Conservation (phyloP, 176 grass and related monocot species). For the Triticum turgidum region DNA sequence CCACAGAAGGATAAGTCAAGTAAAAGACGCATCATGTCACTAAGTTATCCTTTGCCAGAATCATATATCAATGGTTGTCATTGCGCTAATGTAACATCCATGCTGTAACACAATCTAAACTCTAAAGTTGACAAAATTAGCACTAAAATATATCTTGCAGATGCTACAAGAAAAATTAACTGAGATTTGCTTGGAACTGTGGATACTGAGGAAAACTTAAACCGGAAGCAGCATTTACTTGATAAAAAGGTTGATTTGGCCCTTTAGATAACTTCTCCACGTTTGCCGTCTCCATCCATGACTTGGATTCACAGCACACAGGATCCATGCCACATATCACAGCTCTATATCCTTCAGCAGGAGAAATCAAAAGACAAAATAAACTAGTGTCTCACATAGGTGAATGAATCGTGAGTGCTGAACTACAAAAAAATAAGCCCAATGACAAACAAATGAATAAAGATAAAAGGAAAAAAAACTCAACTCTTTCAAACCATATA, state of each 20-base stretch:
- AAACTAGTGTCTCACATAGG: not conserved
- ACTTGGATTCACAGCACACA: slow-evolving; percentile 89
- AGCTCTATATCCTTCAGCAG: slow-evolving; percentile 84
- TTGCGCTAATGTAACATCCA: not conserved
- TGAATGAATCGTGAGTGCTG: slow-evolving; percentile 19
- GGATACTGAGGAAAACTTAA: slow-evolving; percentile 17
- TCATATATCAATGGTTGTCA: not conserved
- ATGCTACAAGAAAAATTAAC: not conserved
- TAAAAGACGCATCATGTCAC: not conserved
- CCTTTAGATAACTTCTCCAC: slow-evolving; percentile 77
- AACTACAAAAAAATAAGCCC: slow-evolving; percentile 4
- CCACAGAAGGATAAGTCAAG: not conserved
- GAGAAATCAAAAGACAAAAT: slow-evolving; percentile 22
- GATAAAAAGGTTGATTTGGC: slow-evolving; percentile 97
- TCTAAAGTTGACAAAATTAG: slow-evolving; percentile 4
- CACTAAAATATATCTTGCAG: not conserved
- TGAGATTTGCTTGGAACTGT: slow-evolving; percentile 4
- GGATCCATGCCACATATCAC: slow-evolving; percentile 99
- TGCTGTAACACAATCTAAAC: slow-evolving; percentile 10
- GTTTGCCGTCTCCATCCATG: slow-evolving; percentile 91
- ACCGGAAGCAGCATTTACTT: slow-evolving; percentile 45
- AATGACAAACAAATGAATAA: slow-evolving; percentile 13
- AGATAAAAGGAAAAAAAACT: not conserved
- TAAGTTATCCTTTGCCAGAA: slow-evolving; percentile 18
- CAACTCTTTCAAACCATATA: not conserved